These are phyloP conservation scores for Wickerhamomyces canadensis DNA, from an alignment of 805 yeast species.

Conservation along the genomic window DNA sequence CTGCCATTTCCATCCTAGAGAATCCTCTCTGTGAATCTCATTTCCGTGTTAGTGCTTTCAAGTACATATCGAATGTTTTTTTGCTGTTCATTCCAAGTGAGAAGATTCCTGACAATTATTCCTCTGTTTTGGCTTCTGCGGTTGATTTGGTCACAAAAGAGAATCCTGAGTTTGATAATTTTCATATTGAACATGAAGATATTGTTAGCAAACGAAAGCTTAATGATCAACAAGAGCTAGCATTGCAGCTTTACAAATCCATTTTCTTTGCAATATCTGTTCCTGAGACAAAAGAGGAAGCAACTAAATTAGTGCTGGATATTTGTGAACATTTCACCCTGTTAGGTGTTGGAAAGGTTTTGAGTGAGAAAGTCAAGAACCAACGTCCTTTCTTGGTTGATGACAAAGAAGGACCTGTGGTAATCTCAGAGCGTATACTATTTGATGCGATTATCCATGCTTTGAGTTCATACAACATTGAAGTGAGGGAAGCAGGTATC, in stretches of 20 bases:
- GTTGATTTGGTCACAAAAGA: conserved; percentile 37
- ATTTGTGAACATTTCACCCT: conserved; percentile 76
- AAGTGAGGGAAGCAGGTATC: conserved; percentile 68
- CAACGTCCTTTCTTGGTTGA: conserved; percentile 67
- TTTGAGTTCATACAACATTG: conserved; percentile 66
- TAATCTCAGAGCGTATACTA: conserved; percentile 62
- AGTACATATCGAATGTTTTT: conserved; percentile 60
- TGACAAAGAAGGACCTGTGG: conserved; percentile 73
- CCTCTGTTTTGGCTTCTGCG: conserved; percentile 41
- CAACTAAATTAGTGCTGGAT: conserved; percentile 53
- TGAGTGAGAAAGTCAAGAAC: conserved; percentile 61
- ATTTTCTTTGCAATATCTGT: conserved; percentile 73
- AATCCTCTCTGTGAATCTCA: conserved; percentile 53
- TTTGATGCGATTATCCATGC: conserved; percentile 76
- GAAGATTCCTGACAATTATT: conserved; percentile 35
- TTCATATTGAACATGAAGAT: conserved; percentile 34
- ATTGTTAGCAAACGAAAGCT: conserved; percentile 44
- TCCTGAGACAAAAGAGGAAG: conserved; percentile 66
- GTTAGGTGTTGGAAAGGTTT: conserved; percentile 68
- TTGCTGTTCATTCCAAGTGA: conserved; percentile 54
- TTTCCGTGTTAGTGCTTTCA: conserved; percentile 74
- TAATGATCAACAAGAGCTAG: conserved; percentile 58
- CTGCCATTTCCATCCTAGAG: conserved; percentile 72
- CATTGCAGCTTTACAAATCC: conserved; percentile 59
- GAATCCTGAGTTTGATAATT: conserved; percentile 25